A percentile compares a stretch with the other conserved stretches of the same genome.
Evolutionary conservation across 2,329 filamentous ascomycete species (phyloP).

Genomic region (Pyricularia pennisetigena): DNA sequence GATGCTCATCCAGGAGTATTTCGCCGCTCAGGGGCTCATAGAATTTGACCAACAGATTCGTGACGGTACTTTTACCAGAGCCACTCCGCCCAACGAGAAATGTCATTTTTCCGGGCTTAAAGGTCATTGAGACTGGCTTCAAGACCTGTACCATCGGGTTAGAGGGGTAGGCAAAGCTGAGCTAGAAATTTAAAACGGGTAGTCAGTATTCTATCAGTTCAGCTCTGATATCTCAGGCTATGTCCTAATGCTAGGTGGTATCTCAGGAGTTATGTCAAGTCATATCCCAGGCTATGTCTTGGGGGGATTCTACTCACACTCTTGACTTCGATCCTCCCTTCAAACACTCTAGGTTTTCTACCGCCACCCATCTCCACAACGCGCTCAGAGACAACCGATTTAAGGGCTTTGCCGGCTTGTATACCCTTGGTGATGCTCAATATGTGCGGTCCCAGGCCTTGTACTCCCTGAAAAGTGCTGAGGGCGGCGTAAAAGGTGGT

Average conservation of each 20-base stretch:
- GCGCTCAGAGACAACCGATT: constrained; percentile 2
- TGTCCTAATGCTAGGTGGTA: no score
- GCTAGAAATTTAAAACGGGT: constrained; percentile 29
- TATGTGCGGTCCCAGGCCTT: constrained; percentile 66
- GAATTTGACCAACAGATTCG: constrained; percentile 68
- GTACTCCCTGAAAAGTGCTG: constrained; percentile 64
- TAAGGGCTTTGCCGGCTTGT: constrained; percentile 56
- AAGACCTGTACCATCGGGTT: constrained; percentile 53
- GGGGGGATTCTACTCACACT: constrained; percentile 40
- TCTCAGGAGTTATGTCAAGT: neutral
- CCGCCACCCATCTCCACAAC: neutral
- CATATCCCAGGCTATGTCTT: neutral
- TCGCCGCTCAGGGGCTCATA: constrained; percentile 58
- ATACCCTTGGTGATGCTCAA: constrained; percentile 72
- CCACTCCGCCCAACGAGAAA: constrained; percentile 83
- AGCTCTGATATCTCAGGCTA: neutral
- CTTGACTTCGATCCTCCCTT: constrained; percentile 46
- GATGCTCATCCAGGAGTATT: constrained; percentile 58
- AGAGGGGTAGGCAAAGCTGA: constrained; percentile 75
- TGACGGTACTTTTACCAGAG: constrained; percentile 84
- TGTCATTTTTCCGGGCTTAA: constrained; percentile 61
- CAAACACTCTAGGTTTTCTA: neutral
- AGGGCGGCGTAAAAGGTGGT: constrained; percentile 81
- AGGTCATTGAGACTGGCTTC: constrained; percentile 52
- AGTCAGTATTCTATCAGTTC: neutral